A percentile compares a stretch with the other conserved stretches of the same genome.
These are phyloP conservation scores for Sphaerosporella brunnea DNA, from an alignment of 495 filamentous ascomycete species.

Conservation along the genomic window DNA sequence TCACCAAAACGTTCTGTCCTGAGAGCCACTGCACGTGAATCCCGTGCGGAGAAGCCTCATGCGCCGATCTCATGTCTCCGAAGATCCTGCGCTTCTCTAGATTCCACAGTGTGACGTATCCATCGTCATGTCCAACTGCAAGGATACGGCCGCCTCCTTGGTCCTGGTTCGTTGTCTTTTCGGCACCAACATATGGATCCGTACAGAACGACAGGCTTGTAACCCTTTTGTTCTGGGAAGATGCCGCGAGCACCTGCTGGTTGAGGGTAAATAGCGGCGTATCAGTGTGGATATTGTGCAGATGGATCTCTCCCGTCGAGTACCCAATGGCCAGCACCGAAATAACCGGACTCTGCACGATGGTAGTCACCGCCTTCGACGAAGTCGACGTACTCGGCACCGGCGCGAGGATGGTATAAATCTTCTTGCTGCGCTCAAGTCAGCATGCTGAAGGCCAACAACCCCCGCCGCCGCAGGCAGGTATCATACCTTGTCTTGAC, in stretches of 20 bases:
- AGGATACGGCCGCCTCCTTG: conserved; percentile 55
- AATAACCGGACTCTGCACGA: conserved; percentile 65
- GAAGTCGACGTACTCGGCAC: conserved; percentile 29
- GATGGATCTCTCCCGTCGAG: conserved; percentile 52
- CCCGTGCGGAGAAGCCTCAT: conserved; percentile 49
- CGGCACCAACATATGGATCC: conserved; percentile 76
- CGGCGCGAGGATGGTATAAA: conserved; percentile 66
- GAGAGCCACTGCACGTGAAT: conserved; percentile 70
- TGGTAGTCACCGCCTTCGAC: conserved; percentile 58
- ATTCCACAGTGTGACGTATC: conserved; percentile 92
- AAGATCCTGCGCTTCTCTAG: conserved; percentile 67
- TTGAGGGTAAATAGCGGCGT: conserved; percentile 49
- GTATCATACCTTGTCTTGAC: conserved; percentile 47
- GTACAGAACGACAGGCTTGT: conserved; percentile 80
- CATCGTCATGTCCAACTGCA: conserved; percentile 32
- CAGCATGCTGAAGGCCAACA: not conserved
- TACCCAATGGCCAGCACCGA: conserved; percentile 81
- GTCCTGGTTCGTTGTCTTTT: conserved; percentile 46
- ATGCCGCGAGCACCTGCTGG: conserved; percentile 27
- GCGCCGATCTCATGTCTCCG: conserved; percentile 67
- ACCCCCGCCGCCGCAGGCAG: not conserved
- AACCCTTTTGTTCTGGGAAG: conserved; percentile 31
- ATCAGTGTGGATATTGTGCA: conserved; percentile 66
- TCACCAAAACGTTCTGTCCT: conserved; percentile 80
- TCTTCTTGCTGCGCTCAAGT: conserved; percentile 37